Base-by-base conservation (phyloP, 1,284 basidiomycete genomes). In the Leccinum cinnamomeum region DNA sequence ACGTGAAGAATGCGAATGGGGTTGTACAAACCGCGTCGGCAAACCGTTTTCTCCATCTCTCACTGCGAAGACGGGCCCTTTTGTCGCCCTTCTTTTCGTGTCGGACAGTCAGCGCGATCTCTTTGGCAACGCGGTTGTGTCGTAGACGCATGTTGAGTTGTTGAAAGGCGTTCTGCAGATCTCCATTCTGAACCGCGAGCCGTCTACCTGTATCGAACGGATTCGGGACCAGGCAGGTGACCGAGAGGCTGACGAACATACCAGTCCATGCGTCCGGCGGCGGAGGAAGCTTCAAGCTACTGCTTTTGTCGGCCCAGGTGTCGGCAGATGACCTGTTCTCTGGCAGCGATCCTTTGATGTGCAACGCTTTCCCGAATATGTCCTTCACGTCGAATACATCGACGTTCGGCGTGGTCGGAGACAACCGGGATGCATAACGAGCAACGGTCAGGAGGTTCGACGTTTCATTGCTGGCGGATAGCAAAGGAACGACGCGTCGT, bases 51-150 rank as follows among this genome's bases (percentile, higher is more conserved):
- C 73, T 72, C 76, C 76, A 78, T 59, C 76, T 73, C 60, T 76
- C 68, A 54, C 75, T 78, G 10, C 68, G 70, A 57, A 78, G 68
- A 23, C 75, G 75, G 28, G 70, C 67, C 59, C 76, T 68, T 56
- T 75, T 76, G 60, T 76, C 75, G 3, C 76, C 76, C 55, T 71
- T 76, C 67, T 77, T 76, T 58, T 91, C 90, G 70, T 92, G 90
- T 67, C 91, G 79, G 64, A 82, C 78, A 56, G 79, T 73, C 66
- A 79, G 67, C 56, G 79, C 77, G 39, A 86, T 75, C 65, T 88
- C 85, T 39, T 69, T 68, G 16, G 78, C 73, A 11, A 93, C 85
- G 63, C 75, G 79, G 68, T 92, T 93, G 33, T 78, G 75, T 39
- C 67, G 65, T 18, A 92, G 76, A 58, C 85, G 83, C n/a, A 57